Base-by-base conservation (phyloP, 176 grass and related monocot species). In the Rhipidocladum racemiflorum region DNA sequence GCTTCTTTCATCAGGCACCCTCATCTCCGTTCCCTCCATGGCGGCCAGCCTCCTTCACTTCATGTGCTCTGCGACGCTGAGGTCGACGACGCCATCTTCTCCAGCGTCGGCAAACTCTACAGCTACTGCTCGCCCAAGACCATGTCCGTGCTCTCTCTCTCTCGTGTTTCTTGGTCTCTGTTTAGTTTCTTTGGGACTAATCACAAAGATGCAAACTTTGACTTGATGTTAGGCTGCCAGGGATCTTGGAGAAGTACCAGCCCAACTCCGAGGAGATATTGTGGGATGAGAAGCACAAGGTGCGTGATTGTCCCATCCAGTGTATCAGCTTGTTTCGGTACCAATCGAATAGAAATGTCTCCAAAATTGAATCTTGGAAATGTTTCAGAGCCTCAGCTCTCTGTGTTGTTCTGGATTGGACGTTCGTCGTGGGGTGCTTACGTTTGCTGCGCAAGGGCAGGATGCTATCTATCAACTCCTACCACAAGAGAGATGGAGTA, bases 251-350 rank as follows among this genome's bases (percentile, higher is more conserved):
- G 89, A 98, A 92, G 79, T 98, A 98, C 87, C 96, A 98, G 83
- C 84, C 90, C 81, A 92, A 95, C 87, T 98, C 96, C 17, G 96
- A 92, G 29, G 89, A 85, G 82, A 98, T 95, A 62, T 87, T 95
- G 27, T 98, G 96, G 92, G 96, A 91, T 74, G 90, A 91, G 61
- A 95, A 93, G 87, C 96, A 98, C 76, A 94, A 98, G 96, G 96
- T 95, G 20, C 25, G 78, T 74, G 28, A 4, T 8, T 40, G 62
- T 75, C 60, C 65, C 24, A 23, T 15, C 24, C 20, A n/a, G n/a
- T 77, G 3, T 76, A 27, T 39, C 35, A 24, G 15, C 29, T 56
- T 62, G 23, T 83, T 68, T 62, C n/a, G 17, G 51, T 4, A 4
- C 45, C 17, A 60, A 20, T 56, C 28, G 12, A 36, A 27, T 6